Percentiles rank a stretch among this genome's conserved stretches.
These are phyloP conservation scores for Teratosphaeria zuluensis DNA, from an alignment of 2,329 filamentous ascomycete species.

Conservation along the genomic window DNA sequence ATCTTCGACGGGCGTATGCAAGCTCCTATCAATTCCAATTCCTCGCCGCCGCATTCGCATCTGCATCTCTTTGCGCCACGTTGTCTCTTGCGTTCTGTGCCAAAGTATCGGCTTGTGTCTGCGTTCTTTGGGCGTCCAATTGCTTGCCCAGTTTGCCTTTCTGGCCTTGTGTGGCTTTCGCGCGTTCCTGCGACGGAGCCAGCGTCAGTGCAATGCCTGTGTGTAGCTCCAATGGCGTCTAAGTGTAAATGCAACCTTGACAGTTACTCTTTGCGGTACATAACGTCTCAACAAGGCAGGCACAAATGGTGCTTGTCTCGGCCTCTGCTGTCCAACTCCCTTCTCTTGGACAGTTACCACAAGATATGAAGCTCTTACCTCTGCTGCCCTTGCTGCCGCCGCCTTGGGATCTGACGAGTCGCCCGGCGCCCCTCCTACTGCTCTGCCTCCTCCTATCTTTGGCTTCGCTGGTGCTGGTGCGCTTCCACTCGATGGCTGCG, in stretches of 20 bases:
- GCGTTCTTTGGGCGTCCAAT: slow-evolving; percentile 64
- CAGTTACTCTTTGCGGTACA: too few relatives aligned
- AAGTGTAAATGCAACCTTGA: background rate
- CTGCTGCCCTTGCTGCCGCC: slow-evolving; percentile 71
- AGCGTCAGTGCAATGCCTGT: background rate
- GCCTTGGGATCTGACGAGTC: slow-evolving; percentile 50
- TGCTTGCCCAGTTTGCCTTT: slow-evolving; percentile 62
- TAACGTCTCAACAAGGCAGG: too few relatives aligned
- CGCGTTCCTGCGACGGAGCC: slow-evolving; percentile 49
- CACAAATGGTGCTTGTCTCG: too few relatives aligned
- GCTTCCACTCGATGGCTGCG: slow-evolving; percentile 30
- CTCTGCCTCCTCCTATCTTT: slow-evolving; percentile 30
- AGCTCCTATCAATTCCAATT: slow-evolving; percentile 32
- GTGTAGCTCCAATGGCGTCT: background rate
- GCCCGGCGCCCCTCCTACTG: slow-evolving; percentile 43
- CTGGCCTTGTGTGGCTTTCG: slow-evolving; percentile 44
- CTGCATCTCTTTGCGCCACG: slow-evolving; percentile 55
- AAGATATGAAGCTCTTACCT: slow-evolving; percentile 44
- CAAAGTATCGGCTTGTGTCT: slow-evolving; percentile 59
- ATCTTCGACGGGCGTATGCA: background rate
- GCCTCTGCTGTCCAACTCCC: too few relatives aligned
- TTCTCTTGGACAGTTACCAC: too few relatives aligned
- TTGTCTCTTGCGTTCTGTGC: slow-evolving; percentile 60
- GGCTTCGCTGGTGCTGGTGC: slow-evolving; percentile 35
- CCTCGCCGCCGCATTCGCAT: slow-evolving; percentile 49